Evolutionary conservation across 306 rosid species (phyloP), one percentile per base, ranked within the genome.

Genomic region (Canavalia ensiformis): DNA sequence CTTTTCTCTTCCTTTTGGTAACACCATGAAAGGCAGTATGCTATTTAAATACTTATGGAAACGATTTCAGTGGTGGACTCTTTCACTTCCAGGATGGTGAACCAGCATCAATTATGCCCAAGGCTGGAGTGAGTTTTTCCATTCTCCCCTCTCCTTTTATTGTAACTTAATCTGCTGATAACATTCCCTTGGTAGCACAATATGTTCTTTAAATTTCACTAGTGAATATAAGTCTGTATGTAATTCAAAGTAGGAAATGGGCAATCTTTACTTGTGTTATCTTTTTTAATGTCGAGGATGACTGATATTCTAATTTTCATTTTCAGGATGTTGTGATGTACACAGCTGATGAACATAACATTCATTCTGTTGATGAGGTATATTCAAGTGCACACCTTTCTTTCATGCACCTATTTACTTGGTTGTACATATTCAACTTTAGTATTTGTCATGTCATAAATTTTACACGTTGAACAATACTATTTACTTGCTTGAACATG

Each of bases 341-440:
- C 90, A 88, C 97, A 31, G 97, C 99, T 69, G 97, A 95, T 74
- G 41, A 65, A 80, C 83, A 62, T 58, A 95, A 95, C 77, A 83
- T 85, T 83, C 99, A 93, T 86, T 89, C 97, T 35, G 98, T 95
- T 51, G 97, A 93, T 82, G 98, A 91, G 99, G 99, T 95, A 85
- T 60, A 42, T 28, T 60, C 77, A 52, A 34, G 57, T 75, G 77
- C 66, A 34, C 28, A 47, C 76, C 60, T 84, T 52, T 31, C 42
- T 45, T 6, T 8, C 31, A 46, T 18, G 52, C 37, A 12, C 81
- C 25, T 18, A 18, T 37, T 68, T 78, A 52, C 80, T 64, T 56
- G 42, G 52, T 9, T 30, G 13, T 72, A 29, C 3, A 54, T 13
- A 41, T 63, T 13, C 11, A 18, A 13, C 72, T 71, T 31, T 80